Evolutionary conservation across 140 eudicot species (phyloP).

Genomic region (Stevia rebaudiana): DNA sequence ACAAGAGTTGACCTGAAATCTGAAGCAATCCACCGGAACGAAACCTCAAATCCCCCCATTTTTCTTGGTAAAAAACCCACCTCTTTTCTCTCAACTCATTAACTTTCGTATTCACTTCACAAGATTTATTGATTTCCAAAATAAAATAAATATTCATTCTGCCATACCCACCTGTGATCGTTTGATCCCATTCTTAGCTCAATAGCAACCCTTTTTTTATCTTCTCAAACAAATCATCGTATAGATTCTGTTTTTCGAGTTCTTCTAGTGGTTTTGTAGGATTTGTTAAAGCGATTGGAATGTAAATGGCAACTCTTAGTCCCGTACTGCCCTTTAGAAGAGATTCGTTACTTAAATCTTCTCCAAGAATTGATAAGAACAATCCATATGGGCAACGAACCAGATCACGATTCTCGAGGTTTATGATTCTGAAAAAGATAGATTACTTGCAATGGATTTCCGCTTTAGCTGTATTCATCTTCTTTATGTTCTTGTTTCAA

Average conservation of each 20-base stretch:
- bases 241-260: too few species aligned
- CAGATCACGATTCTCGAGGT: conserved; percentile 75
- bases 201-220: conserved; percentile 3
- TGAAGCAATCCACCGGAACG: neutral
- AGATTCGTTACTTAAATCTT: conserved; percentile 35
- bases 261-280: too few species aligned
- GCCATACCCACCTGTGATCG: conserved; percentile 13
- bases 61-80: too few species aligned
- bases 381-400: conserved; percentile 36
- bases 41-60: too few species aligned
- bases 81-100: too few species aligned
- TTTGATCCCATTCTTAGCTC: conserved; percentile 10
- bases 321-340: conserved; percentile 54
- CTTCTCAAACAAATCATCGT: too few species aligned
- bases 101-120: neutral
- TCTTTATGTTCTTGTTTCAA: conserved; percentile 66
- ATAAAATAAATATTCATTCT: conserved; percentile 10
- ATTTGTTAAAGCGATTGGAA: conserved; percentile 24
- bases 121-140: conserved; percentile 19
- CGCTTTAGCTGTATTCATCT: conserved; percentile 62
- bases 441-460: conserved; percentile 74
- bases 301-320: conserved; percentile 82
- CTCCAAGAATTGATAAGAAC: conserved; percentile 28
- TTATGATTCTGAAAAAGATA: conserved; percentile 55
- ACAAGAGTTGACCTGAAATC: conserved; percentile 19